Evolutionary conservation across 2,329 filamentous ascomycete genomes (phyloP).

Genomic region (Shiraia bambusicola): DNA sequence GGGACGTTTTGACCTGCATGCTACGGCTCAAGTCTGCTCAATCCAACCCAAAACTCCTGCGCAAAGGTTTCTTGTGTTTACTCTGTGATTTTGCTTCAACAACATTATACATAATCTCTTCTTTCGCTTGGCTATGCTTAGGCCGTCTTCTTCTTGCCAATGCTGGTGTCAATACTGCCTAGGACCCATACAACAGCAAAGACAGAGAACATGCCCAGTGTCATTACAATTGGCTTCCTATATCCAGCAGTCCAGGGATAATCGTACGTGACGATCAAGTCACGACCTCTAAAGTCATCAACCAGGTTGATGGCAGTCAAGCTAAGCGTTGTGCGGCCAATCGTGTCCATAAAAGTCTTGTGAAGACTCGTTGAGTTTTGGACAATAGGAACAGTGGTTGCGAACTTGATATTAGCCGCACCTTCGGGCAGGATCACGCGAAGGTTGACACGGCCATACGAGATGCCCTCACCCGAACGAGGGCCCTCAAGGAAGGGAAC

Average conservation of each 20-base stretch:
- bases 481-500: conserved; percentile 93
- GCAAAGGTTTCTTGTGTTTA: conserved; percentile 2
- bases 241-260: conserved; percentile 73
- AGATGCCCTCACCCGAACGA: conserved; percentile 78
- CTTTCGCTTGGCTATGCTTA: conserved; percentile 8
- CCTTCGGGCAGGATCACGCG: conserved; percentile 89
- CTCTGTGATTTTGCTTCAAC: conserved; percentile 1
- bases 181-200: conserved; percentile 75
- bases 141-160: conserved; percentile 59
- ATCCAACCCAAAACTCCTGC: conserved; percentile 3
- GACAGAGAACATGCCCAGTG: conserved; percentile 69
- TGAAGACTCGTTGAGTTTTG: conserved; percentile 64
- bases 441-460: conserved; percentile 78
- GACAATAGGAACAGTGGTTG: conserved; percentile 71
- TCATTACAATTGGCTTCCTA: conserved; percentile 84
- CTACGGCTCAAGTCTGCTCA: conserved; percentile 7
- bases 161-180: conserved; percentile 78
- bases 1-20: conserved; percentile 4
- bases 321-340: conserved; percentile 79
- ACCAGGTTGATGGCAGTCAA: conserved; percentile 84
- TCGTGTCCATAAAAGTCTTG: conserved; percentile 89
- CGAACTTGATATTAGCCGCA: conserved; percentile 78
- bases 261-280: conserved; percentile 85
- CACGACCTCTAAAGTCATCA: conserved; percentile 82
- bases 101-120: conserved; percentile 1